Evolutionary conservation across 306 rosid species (phyloP).

Genomic region (Comarum palustre): DNA sequence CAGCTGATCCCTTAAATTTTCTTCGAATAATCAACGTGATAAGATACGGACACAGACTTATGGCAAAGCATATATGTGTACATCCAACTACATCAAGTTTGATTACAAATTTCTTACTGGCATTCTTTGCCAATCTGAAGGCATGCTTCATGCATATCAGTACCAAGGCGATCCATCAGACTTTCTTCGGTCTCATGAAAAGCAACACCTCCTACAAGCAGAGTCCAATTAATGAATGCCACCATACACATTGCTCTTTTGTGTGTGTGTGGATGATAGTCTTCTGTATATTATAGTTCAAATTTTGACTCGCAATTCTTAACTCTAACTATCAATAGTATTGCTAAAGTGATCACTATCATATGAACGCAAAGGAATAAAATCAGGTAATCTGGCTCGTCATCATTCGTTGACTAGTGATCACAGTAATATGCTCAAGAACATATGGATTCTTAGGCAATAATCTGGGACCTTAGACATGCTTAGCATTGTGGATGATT

Average conservation of each 20-base stretch:
- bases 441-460: background rate
- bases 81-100: too few species aligned
- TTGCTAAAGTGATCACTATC: background rate
- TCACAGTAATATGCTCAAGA: background rate
- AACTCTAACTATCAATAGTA: background rate
- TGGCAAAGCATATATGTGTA: too few species aligned
- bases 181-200: constrained; percentile 57
- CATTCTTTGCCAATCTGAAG: constrained; percentile 63
- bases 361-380: background rate
- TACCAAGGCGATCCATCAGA: constrained; percentile 58
- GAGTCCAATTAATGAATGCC: background rate
- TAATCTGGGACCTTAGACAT: background rate
- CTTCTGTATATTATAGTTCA: background rate
- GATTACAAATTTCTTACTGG: constrained; percentile 39
- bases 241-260: background rate
- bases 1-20: too few species aligned
- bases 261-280: background rate
- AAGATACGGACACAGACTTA: too few species aligned
- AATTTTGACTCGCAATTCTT: background rate
- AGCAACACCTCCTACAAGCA: constrained; percentile 34
- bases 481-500: background rate
- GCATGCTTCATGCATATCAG: constrained; percentile 61
- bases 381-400: background rate
- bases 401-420: background rate
- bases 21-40: too few species aligned